These are phyloP conservation scores for Fusarium pseudonygamai DNA, from an alignment of 2,329 filamentous ascomycete species.

Conservation along the genomic window DNA sequence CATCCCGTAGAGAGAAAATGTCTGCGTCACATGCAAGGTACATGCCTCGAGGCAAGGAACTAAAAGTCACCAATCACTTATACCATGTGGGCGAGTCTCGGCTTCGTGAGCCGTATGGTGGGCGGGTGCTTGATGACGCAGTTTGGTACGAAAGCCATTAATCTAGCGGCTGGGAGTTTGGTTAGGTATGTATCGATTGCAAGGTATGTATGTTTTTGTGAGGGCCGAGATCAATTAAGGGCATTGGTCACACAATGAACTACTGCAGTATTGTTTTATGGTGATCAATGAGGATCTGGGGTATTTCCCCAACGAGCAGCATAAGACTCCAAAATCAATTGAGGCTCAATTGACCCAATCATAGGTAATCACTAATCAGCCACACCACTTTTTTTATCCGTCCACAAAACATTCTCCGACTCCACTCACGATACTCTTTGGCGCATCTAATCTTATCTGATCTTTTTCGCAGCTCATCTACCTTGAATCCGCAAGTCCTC, in stretches of 20 bases:
- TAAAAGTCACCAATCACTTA: constrained; percentile 21
- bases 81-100: constrained; percentile 5
- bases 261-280: not conserved
- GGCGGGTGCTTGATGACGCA: not conserved
- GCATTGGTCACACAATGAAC: too few species aligned
- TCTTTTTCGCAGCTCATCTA: not conserved
- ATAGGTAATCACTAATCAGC: not conserved
- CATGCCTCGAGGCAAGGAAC: not conserved
- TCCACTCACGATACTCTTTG: not conserved
- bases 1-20: not conserved
- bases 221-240: not conserved
- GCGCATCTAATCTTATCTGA: constrained; percentile 30
- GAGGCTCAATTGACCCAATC: not conserved
- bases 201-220: not conserved
- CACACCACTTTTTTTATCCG: not conserved
- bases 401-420: not conserved
- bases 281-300: not conserved
- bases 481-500: not conserved
- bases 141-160: not conserved
- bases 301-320: not conserved
- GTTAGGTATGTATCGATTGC: not conserved
- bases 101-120: not conserved
- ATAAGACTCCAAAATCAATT: not conserved
- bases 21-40: constrained; percentile 20
- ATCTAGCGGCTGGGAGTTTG: not conserved